Evolutionary conservation across 257 asterid species (phyloP).

Genomic region (Handroanthus guayacan): DNA sequence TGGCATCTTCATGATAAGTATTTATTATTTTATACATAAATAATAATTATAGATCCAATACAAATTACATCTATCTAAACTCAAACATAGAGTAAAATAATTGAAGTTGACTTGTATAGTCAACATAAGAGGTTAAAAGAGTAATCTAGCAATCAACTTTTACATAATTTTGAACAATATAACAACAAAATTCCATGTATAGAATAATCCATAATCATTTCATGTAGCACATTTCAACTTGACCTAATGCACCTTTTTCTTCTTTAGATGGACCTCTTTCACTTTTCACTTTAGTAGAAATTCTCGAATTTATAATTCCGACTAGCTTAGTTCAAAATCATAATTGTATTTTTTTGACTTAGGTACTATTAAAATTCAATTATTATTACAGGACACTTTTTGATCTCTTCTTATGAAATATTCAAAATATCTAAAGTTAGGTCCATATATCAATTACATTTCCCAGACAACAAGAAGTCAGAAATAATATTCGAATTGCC

Average conservation of each 20-base stretch:
- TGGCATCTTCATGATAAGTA: too few relatives aligned
- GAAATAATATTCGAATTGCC: neutral
- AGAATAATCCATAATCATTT: neutral
- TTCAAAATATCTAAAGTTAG: neutral
- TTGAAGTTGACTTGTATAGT: constrained; percentile 13
- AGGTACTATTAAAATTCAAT: neutral
- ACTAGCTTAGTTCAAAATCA: neutral
- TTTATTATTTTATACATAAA: too few relatives aligned
- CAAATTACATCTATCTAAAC: too few relatives aligned
- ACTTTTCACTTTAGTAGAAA: neutral
- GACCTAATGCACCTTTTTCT: constrained; percentile 1
- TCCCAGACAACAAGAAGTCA: neutral
- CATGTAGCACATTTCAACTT: neutral
- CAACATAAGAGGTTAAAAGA: neutral
- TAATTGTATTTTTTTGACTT: neutral
- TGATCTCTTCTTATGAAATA: neutral
- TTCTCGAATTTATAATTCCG: neutral
- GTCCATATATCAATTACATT: neutral
- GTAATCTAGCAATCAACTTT: neutral
- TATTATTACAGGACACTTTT: too few relatives aligned
- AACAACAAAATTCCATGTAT: neutral
- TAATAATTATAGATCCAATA: too few relatives aligned
- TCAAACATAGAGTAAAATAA: neutral
- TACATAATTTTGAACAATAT: neutral
- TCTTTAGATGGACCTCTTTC: neutral